Evolutionary conservation across 2,329 filamentous ascomycete genomes (phyloP).

Genomic region (Pseudocercospora fuligena): DNA sequence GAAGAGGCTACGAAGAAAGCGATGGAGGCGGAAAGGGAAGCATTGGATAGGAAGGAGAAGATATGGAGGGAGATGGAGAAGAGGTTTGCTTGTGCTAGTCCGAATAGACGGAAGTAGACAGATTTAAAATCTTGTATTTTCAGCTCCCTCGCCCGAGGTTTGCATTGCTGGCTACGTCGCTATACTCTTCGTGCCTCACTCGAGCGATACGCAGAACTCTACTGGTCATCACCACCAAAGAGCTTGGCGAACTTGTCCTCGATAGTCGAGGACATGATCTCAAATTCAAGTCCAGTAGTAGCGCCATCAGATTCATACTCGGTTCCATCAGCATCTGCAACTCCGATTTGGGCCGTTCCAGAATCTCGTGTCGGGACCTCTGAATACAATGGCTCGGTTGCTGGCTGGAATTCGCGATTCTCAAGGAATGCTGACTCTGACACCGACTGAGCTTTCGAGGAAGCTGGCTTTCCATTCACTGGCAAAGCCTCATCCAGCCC

Average conservation of each 20-base stretch:
- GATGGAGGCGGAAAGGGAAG: neutral
- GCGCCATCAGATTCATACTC: too few relatives aligned
- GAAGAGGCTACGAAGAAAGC: neutral
- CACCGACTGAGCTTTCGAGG: neutral
- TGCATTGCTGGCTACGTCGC: too few relatives aligned
- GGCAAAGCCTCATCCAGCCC: neutral
- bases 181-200: too few relatives aligned
- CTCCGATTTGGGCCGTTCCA: too few relatives aligned
- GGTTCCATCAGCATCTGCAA: too few relatives aligned
- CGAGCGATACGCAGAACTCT: too few relatives aligned
- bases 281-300: neutral
- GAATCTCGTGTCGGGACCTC: too few relatives aligned
- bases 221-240: neutral
- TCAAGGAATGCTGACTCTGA: neutral
- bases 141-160: too few relatives aligned
- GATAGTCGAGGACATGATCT: neutral
- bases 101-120: neutral
- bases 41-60: neutral
- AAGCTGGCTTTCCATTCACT: too few relatives aligned
- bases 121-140: too few relatives aligned
- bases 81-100: slow-evolving; percentile 7
- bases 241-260: neutral
- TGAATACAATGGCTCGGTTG: too few relatives aligned
- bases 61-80: neutral
- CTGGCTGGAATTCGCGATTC: too few relatives aligned